Evolutionary conservation across 441 rosid genomes (phyloP).

Genomic region (Pelargonium citronellum): DNA sequence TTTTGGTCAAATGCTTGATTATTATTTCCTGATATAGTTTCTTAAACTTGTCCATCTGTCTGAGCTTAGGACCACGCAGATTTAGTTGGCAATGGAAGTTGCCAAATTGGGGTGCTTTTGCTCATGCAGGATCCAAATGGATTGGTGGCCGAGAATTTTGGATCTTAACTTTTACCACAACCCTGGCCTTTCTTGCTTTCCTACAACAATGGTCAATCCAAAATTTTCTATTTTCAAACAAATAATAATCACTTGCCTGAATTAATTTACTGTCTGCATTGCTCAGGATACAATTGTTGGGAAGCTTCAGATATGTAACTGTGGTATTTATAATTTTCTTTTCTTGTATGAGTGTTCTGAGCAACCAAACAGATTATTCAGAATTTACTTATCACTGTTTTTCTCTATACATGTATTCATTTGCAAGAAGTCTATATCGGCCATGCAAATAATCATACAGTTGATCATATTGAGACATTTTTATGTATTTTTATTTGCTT

Average conservation of each 20-base stretch:
- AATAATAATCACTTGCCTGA: not conserved
- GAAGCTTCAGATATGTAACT: not conserved
- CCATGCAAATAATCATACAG: not conserved
- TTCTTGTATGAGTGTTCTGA: not conserved
- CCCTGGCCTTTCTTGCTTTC: not conserved
- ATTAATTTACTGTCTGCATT: not conserved
- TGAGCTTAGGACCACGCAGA: not conserved
- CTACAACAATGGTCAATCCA: constrained; percentile 1
- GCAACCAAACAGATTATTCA: too few species aligned
- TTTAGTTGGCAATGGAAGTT: not conserved
- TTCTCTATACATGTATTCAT: too few species aligned
- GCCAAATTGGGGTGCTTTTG: not conserved
- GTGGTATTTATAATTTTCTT: not conserved
- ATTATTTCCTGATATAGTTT: too few species aligned
- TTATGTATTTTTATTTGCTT: not conserved
- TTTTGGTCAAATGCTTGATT: too few species aligned
- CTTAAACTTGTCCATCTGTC: not conserved
- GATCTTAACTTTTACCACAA: constrained; percentile 4
- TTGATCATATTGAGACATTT: not conserved
- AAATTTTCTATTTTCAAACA: not conserved
- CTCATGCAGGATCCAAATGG: too few species aligned
- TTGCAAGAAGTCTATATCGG: too few species aligned
- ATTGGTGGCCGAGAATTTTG: not conserved
- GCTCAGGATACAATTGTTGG: not conserved
- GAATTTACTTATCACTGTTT: too few species aligned